These are phyloP conservation scores for Syzygium malaccense DNA, from an alignment of 441 rosid species.

Conservation along the genomic window DNA sequence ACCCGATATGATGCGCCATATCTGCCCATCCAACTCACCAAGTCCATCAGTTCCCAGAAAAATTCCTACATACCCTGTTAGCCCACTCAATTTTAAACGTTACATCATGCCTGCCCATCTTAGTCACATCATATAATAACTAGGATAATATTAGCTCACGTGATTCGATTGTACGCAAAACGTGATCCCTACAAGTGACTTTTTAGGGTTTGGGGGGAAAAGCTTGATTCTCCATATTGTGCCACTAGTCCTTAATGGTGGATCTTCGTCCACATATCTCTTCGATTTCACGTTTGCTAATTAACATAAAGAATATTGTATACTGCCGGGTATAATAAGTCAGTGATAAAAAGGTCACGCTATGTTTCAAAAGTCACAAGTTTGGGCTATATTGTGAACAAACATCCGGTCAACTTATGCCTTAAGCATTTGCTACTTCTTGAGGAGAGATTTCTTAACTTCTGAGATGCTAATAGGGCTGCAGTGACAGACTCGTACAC, in stretches of 20 bases:
- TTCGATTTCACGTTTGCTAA: not conserved
- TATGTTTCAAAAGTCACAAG: not conserved
- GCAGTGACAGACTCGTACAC: fast-evolving
- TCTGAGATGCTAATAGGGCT: not conserved
- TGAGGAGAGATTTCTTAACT: not conserved
- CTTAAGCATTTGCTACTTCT: not conserved
- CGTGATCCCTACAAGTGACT: not conserved
- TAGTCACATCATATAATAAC: not conserved
- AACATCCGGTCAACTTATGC: not conserved
- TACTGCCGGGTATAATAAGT: fast-evolving
- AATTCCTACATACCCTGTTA: fast-evolving
- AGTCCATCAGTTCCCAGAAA: not conserved
- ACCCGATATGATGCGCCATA: not conserved
- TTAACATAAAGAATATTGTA: not conserved
- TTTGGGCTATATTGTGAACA: not conserved
- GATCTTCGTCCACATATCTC: not conserved
- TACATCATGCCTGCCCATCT: not conserved
- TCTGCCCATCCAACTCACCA: not conserved
- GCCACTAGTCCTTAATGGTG: not conserved
- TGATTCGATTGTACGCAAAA: not conserved
- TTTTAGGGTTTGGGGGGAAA: not conserved
- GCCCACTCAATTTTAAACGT: not conserved
- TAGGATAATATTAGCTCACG: not conserved
- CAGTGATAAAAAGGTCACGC: not conserved
- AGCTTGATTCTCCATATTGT: not conserved